Percentiles rank a stretch among this genome's conserved stretches.
phyloP scores from a whole-genome alignment of 2,329 filamentous ascomycete genomes.

The Rugonectria rugulosa region DNA sequence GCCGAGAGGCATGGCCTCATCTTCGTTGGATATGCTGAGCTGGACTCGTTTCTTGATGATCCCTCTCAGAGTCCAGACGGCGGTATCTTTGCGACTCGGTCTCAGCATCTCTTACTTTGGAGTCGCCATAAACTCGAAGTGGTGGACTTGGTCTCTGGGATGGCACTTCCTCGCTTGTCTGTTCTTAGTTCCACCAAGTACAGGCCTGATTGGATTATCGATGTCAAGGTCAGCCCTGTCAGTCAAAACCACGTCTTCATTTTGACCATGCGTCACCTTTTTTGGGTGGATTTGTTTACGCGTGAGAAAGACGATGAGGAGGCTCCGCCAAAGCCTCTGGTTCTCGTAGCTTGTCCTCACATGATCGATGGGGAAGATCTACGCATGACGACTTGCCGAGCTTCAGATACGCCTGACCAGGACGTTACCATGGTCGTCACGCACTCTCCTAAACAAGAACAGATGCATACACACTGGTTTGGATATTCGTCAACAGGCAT shows the following conservation, averaged over 20 bases:
- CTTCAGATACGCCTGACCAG: conserved; percentile 27
- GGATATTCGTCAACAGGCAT: conserved; percentile 31
- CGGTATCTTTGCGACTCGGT: conserved; percentile 19
- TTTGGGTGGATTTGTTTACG: conserved; percentile 54
- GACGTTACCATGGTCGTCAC: conserved; percentile 43
- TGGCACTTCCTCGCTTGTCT: conserved; percentile 38
- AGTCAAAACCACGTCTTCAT: conserved; percentile 62
- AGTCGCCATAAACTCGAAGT: conserved; percentile 45
- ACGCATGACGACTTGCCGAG: conserved; percentile 41
- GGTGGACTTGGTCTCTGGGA: conserved; percentile 47
- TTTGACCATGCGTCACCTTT: conserved; percentile 61
- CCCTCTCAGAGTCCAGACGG: conserved; percentile 21
- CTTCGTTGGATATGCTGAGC: conserved; percentile 46
- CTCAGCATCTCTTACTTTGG: conserved; percentile 46
- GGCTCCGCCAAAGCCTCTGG: conserved; percentile 23
- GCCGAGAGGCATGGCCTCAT: conserved; percentile 53
- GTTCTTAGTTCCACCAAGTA: conserved; percentile 33
- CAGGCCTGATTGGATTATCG: conserved; percentile 57
- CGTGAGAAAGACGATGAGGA: conserved; percentile 14
- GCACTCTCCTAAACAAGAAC: conserved; percentile 42
- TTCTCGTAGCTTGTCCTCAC: conserved; percentile 43
- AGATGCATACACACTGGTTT: conserved; percentile 49
- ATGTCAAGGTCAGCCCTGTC: conserved; percentile 58
- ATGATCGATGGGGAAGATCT: conserved; percentile 36
- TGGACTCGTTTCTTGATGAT: conserved; percentile 32